Conservation (phyloP, 805 yeast species). For the Barnettozyma sp. region DNA sequence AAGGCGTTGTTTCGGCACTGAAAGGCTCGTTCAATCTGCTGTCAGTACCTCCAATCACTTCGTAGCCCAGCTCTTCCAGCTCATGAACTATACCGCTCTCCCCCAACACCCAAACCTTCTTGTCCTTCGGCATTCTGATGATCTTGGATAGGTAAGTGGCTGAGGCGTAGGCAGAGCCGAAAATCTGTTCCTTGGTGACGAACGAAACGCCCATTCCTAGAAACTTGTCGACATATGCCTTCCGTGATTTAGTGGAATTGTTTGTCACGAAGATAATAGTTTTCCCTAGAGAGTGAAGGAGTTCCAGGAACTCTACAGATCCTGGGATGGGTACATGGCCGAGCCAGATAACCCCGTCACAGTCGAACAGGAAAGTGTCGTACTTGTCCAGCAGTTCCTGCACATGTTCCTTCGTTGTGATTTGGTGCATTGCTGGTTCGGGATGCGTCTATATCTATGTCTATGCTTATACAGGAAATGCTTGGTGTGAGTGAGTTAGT, state of each 20-base stretch:
- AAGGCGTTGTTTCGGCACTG: constrained; percentile 47
- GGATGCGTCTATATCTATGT: no score
- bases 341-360: constrained; percentile 96
- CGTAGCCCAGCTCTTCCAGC: constrained; percentile 64
- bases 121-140: constrained; percentile 60
- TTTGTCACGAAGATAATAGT: constrained; percentile 86
- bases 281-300: constrained; percentile 50
- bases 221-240: constrained; percentile 71
- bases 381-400: constrained; percentile 51
- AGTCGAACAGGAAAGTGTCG: constrained; percentile 89
- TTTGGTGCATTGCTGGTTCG: constrained; percentile 34
- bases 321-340: constrained; percentile 77
- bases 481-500: no score
- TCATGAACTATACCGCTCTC: constrained; percentile 83
- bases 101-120: constrained; percentile 86
- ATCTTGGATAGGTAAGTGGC: constrained; percentile 81
- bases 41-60: constrained; percentile 79
- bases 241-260: constrained; percentile 87
- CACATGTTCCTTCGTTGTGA: constrained; percentile 42
- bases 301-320: constrained; percentile 65
- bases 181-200: constrained; percentile 59
- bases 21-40: constrained; percentile 48
- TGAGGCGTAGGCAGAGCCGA: constrained; percentile 88
- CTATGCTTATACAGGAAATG: no score
- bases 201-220: constrained; percentile 39